phyloP scores from a whole-genome alignment of 108 stramenopile genomes.

The Stephanodiscus triporus region DNA sequence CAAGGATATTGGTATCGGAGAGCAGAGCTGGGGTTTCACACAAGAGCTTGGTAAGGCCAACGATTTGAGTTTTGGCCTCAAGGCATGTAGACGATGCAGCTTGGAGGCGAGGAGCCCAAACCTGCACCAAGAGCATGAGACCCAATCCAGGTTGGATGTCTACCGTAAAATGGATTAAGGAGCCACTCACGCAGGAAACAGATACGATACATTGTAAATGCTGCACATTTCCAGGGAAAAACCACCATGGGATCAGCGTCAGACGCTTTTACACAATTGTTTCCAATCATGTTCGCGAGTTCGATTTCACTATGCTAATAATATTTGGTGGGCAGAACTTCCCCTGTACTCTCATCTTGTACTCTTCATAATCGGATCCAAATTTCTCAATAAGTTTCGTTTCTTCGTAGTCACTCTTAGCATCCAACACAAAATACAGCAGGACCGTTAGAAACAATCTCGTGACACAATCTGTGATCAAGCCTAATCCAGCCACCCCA shows the following conservation, averaged over 20 bases:
- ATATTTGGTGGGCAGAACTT: constrained; percentile 49
- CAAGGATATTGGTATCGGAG: constrained; percentile 38
- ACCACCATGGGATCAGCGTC: too few relatives aligned
- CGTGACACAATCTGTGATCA: constrained; percentile 50
- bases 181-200: background rate
- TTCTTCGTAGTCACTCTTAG: constrained; percentile 69
- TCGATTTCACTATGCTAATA: constrained; percentile 1
- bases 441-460: constrained; percentile 52
- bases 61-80: constrained; percentile 73
- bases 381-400: constrained; percentile 33
- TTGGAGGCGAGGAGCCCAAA: constrained; percentile 73
- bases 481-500: constrained; percentile 46
- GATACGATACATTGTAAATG: too few relatives aligned
- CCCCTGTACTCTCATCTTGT: constrained; percentile 38
- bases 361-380: constrained; percentile 42
- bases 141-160: constrained; percentile 62
- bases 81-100: constrained; percentile 51
- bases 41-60: constrained; percentile 72
- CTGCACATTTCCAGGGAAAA: too few relatives aligned
- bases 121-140: constrained; percentile 59
- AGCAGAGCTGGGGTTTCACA: constrained; percentile 73
- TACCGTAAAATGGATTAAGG: background rate
- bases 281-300: background rate
- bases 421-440: constrained; percentile 52
- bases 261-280: background rate